A percentile compares a stretch with the other conserved stretches of the same genome.
These are phyloP conservation scores for Vitrella brassicaformis DNA, from an alignment of 73 alveolate genomes.

Conservation along the genomic window DNA sequence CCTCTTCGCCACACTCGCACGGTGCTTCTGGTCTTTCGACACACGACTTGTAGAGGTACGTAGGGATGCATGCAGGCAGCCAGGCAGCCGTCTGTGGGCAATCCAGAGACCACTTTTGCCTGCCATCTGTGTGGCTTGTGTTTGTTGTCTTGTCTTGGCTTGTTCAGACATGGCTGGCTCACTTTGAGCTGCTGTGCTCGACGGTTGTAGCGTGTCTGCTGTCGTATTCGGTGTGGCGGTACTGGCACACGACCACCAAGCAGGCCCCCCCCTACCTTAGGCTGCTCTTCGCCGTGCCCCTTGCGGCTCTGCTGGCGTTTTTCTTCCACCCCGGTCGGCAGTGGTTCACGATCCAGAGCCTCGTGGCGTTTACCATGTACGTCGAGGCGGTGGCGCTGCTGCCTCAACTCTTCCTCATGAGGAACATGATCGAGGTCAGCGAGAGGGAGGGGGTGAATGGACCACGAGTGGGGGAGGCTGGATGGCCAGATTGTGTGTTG, in stretches of 20 bases:
- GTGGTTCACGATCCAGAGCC: constrained; percentile 31
- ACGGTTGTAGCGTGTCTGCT: constrained; percentile 19
- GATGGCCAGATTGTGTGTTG: too few species aligned
- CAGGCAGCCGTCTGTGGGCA: background rate
- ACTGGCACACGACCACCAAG: constrained; percentile 29
- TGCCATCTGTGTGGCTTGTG: too few species aligned
- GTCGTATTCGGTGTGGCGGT: constrained; percentile 11
- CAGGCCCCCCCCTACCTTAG: background rate
- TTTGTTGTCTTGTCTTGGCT: constrained; percentile 4
- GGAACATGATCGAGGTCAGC: constrained; percentile 33
- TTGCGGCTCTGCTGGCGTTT: constrained; percentile 27
- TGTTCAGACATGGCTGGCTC: constrained; percentile 31
- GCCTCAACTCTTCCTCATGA: constrained; percentile 34
- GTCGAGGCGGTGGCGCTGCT: constrained; percentile 21
- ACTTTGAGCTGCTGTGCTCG: constrained; percentile 19
- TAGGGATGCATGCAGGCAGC: too few species aligned
- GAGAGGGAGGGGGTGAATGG: too few species aligned
- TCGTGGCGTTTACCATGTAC: constrained; percentile 28
- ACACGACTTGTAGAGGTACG: background rate
- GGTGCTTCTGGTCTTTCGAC: background rate
- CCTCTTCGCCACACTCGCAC: background rate
- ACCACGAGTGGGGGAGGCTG: too few species aligned
- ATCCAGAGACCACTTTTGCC: background rate
- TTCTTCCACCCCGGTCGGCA: constrained; percentile 37
- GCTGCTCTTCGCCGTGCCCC: background rate